phyloP scores from a whole-genome alignment of 768 basidiomycete species.

The Cystobasidium tubakii region DNA sequence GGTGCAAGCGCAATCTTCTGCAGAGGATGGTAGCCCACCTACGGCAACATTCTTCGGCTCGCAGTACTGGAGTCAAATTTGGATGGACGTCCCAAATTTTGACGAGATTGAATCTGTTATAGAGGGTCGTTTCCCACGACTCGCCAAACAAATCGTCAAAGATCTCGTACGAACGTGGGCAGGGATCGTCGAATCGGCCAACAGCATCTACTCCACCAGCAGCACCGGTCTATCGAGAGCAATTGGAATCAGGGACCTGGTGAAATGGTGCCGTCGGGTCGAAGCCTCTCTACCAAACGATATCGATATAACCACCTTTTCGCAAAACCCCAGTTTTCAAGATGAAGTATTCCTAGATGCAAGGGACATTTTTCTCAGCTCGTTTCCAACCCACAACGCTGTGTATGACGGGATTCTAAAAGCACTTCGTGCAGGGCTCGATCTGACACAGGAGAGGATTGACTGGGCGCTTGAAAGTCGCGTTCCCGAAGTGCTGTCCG shows the following conservation, averaged over 20 bases:
- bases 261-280: constrained; percentile 64
- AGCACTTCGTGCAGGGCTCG: constrained; percentile 61
- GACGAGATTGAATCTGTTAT: constrained; percentile 70
- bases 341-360: constrained; percentile 87
- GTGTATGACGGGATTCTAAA: constrained; percentile 56
- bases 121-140: constrained; percentile 59
- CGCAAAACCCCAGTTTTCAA: constrained; percentile 67
- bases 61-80: constrained; percentile 72
- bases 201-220: constrained; percentile 44
- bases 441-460: constrained; percentile 61
- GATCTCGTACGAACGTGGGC: constrained; percentile 68
- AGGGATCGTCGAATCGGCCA: constrained; percentile 47
- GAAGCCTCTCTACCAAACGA: constrained; percentile 57
- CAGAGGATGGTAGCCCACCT: constrained; percentile 45
- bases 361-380: constrained; percentile 74
- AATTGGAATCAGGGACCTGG: constrained; percentile 18
- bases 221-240: neutral
- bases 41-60: constrained; percentile 72
- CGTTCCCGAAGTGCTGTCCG: constrained; percentile 62
- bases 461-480: constrained; percentile 65
- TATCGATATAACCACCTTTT: constrained; percentile 53
- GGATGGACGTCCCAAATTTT: constrained; percentile 58
- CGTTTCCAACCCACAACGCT: constrained; percentile 46
- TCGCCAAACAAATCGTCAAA: constrained; percentile 55
- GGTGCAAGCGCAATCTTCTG: neutral